A percentile compares a stretch with the other conserved stretches of the same genome.
phyloP scores from a whole-genome alignment of 2,329 filamentous ascomycete species.

The Alternaria gaisen region DNA sequence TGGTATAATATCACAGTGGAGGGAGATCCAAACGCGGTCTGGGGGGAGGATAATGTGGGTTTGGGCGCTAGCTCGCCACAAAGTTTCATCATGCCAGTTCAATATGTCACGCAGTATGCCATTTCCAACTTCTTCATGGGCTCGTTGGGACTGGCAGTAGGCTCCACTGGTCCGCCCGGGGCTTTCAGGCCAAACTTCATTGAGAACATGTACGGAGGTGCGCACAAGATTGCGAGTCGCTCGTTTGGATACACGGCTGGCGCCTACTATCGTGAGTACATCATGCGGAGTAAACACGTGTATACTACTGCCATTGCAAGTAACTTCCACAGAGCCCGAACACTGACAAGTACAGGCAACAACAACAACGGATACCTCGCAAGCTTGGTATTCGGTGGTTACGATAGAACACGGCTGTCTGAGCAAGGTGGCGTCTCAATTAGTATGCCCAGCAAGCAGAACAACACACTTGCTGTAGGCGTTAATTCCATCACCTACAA shows the following conservation, averaged over 20 bases:
- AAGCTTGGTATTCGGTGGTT: slow-evolving; percentile 54
- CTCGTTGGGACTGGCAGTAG: slow-evolving; percentile 38
- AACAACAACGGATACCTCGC: slow-evolving; percentile 36
- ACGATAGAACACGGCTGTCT: slow-evolving; percentile 48
- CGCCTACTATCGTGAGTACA: slow-evolving; percentile 46
- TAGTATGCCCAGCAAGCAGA: slow-evolving; percentile 27
- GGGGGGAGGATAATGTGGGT: slow-evolving; percentile 38
- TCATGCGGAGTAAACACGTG: not conserved
- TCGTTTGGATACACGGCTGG: slow-evolving; percentile 50
- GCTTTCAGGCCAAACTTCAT: slow-evolving; percentile 32
- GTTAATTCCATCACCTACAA: slow-evolving; percentile 36
- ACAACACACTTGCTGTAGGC: slow-evolving; percentile 38
- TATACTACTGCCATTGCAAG: not conserved
- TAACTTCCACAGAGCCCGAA: not conserved
- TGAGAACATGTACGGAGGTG: slow-evolving; percentile 19
- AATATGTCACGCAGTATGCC: slow-evolving; percentile 31
- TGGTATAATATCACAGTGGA: slow-evolving; percentile 26
- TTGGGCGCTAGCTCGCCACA: slow-evolving; percentile 33
- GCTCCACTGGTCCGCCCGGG: slow-evolving; percentile 14
- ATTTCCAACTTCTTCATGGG: slow-evolving; percentile 43
- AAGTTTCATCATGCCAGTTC: slow-evolving; percentile 20
- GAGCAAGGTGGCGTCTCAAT: slow-evolving; percentile 29
- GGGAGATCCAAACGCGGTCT: slow-evolving; percentile 21
- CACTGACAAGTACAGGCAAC: slow-evolving; percentile 30
- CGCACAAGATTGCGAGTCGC: slow-evolving; percentile 30